Evolutionary conservation across 2,329 filamentous ascomycete genomes (phyloP).

Genomic region (Fusarium sp.): DNA sequence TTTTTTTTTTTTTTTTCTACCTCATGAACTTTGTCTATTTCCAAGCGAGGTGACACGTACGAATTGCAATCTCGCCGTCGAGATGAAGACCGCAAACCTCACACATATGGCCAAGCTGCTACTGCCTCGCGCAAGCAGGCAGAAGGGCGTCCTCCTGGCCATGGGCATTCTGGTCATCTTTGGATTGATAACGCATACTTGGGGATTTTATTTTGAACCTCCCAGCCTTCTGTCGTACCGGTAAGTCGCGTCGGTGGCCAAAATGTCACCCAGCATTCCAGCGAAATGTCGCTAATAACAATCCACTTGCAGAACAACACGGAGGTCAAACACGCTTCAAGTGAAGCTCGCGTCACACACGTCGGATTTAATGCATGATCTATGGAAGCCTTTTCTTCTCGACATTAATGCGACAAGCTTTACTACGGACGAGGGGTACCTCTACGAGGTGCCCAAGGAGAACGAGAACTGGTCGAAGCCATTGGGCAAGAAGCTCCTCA

Average conservation of each 20-base stretch:
- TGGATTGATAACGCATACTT: neutral
- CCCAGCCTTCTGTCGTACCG: neutral
- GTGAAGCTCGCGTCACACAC: neutral
- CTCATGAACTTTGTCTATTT: neutral
- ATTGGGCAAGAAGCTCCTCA: constrained; percentile 33
- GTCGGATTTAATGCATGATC: constrained; percentile 10
- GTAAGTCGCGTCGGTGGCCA: neutral
- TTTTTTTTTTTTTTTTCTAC: neutral
- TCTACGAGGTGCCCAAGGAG: constrained; percentile 12
- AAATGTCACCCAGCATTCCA: neutral
- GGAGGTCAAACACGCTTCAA: neutral
- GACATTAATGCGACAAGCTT: constrained; percentile 11
- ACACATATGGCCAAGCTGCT: neutral
- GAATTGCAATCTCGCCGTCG: neutral
- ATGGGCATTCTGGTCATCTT: constrained; percentile 6
- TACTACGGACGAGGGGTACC: constrained; percentile 17
- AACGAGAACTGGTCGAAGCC: constrained; percentile 16
- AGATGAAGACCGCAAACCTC: neutral
- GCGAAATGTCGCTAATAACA: neutral
- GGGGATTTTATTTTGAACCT: constrained; percentile 5
- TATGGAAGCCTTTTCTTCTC: constrained; percentile 29
- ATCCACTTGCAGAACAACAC: neutral
- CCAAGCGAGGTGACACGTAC: neutral
- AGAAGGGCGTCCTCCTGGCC: constrained; percentile 2
- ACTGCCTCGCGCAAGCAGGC: neutral